Evolutionary conservation across 768 basidiomycete genomes (phyloP), one percentile per base, ranked within the genome.

Genomic region (Mrakia hoshinonis): DNA sequence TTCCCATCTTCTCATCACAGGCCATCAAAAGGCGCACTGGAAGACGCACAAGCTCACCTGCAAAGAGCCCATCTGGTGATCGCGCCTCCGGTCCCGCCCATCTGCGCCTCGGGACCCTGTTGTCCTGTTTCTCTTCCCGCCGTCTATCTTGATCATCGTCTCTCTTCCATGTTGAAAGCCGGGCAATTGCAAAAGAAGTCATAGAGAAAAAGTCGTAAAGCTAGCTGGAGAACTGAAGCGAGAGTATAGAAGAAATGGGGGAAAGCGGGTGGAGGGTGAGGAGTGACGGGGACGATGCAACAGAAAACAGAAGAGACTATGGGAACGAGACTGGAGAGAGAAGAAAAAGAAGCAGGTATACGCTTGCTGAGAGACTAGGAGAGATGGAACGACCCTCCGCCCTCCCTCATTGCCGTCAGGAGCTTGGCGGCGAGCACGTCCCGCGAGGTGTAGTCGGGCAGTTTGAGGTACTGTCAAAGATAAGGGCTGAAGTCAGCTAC

Each of bases 331-430:
- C 20, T 11, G 18, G 61, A 26, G 15, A 34, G 61, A 38, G 18
- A 36, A 46, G 38, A 61, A 34, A 15, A 34, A 61, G 31, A 61
- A 61, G 60, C n/a, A 36, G 60, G 13, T 6, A 52, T 29, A 29
- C 13, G 29, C 13, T 26, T 60, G 4, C 15, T 29, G 55, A n/a
- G 31, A 20, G 24, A 15, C 39, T 83, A 97, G 78, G 94, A 97
- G 79, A 99, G 83, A 82, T 97, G 94, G 90, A 98, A 98, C 77
- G 91, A 92, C 66, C 92, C 92, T 70, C 91, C 88, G 51, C 96
- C 96, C 81, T 98, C 96, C 76, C 86, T 85, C 82, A 96, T 91
- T 47, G 96, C 95, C 39, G 85, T 83, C 65, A 83, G 82, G 75
- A 99, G 80, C 78, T 92, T 95, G 79, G 90, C 87, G 76, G 82